Conservation (phyloP, 176 grass and related monocot species). For the Olyra latifolia region DNA sequence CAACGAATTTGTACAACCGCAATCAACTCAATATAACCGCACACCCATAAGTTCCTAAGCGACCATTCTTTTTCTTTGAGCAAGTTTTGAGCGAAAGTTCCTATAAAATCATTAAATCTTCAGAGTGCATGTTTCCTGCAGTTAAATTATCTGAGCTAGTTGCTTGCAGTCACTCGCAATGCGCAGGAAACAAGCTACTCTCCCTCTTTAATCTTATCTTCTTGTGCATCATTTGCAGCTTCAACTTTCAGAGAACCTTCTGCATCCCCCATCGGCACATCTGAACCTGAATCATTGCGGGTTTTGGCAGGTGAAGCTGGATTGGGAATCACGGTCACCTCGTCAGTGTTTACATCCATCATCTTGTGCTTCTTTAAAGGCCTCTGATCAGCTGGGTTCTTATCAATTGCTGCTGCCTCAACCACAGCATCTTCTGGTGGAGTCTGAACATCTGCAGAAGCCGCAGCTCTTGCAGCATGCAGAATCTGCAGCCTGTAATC, state of each 20-base stretch:
- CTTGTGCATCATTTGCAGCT: constrained; percentile 30
- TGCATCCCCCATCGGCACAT: constrained; percentile 27
- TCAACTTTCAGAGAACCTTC: constrained; percentile 24
- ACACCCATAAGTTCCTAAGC: background rate
- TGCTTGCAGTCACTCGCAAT: background rate
- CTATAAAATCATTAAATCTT: background rate
- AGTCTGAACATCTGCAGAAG: constrained; percentile 36
- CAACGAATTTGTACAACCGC: background rate
- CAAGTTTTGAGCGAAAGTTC: background rate
- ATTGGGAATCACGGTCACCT: constrained; percentile 39
- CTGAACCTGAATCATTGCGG: constrained; percentile 32
- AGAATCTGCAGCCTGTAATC: constrained; percentile 92
- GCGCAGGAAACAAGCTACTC: background rate
- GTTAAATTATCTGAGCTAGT: background rate
- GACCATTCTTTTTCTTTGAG: background rate
- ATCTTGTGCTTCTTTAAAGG: constrained; percentile 55
- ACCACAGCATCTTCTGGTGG: constrained; percentile 31
- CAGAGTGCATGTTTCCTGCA: background rate
- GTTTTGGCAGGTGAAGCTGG: background rate
- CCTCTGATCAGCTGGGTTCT: constrained; percentile 35
- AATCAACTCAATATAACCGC: background rate
- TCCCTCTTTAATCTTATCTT: constrained; percentile 31
- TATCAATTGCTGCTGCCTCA: constrained; percentile 16
- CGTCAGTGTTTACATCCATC: constrained; percentile 75
- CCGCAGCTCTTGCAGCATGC: constrained; percentile 63